Conservation (phyloP, 257 asterid genomes). For the Rauvolfia tetraphylla region DNA sequence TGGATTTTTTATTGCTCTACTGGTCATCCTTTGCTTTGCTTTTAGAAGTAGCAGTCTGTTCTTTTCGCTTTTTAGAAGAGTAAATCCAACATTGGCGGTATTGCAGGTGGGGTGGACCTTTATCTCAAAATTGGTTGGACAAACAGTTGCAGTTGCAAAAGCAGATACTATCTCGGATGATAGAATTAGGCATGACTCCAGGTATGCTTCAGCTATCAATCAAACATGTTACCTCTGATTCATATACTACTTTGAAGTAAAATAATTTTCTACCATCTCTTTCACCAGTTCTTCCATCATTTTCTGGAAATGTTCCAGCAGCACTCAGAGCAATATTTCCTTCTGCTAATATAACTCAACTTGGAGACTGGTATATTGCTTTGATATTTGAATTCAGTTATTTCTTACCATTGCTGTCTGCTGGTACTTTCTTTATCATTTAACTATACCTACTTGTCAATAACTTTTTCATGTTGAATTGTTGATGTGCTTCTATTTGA, state of each 20-base stretch:
- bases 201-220: constrained; percentile 40
- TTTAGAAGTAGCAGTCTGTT: background rate
- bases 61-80: constrained; percentile 3
- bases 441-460: background rate
- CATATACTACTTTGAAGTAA: background rate
- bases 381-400: constrained; percentile 3
- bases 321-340: constrained; percentile 72
- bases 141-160: constrained; percentile 75
- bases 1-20: background rate
- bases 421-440: background rate
- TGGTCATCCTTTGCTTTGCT: background rate
- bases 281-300: constrained; percentile 84
- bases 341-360: constrained; percentile 77
- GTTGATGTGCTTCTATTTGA: background rate
- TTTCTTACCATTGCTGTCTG: background rate
- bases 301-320: constrained; percentile 99
- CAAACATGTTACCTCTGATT: background rate
- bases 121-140: constrained; percentile 81
- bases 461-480: background rate
- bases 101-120: constrained; percentile 98
- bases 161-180: constrained; percentile 78
- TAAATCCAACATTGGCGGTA: constrained; percentile 15
- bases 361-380: constrained; percentile 82
- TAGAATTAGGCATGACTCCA: constrained; percentile 96
- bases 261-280: constrained; percentile 6